Evolutionary conservation across 208 protist species (phyloP).

Genomic region (Leishmania gerbilli): DNA sequence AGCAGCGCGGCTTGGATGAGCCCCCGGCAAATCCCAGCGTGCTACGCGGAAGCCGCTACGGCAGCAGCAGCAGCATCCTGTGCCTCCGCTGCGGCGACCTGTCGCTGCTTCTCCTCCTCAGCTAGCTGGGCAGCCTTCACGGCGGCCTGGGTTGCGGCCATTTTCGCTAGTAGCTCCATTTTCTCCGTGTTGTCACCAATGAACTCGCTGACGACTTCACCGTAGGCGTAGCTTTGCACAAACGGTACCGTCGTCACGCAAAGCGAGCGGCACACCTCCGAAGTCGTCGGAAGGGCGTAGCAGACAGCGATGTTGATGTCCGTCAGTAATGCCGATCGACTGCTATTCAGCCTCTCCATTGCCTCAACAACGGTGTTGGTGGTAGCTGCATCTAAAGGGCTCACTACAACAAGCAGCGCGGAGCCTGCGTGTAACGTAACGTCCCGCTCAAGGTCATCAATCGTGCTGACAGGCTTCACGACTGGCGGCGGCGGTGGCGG

Average conservation of each 20-base stretch:
- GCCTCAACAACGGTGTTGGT: conserved; percentile 47
- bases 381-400: conserved; percentile 48
- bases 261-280: conserved; percentile 49
- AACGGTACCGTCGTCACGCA: conserved; percentile 49
- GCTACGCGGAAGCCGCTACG: conserved; percentile 2
- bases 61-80: conserved; percentile 4
- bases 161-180: conserved; percentile 57
- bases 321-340: conserved; percentile 42
- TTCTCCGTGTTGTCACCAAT: conserved; percentile 78
- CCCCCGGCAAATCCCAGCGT: neutral
- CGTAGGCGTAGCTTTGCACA: conserved; percentile 65
- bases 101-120: conserved; percentile 30
- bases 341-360: conserved; percentile 72
- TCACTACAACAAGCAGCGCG: conserved; percentile 63
- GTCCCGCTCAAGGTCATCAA: conserved; percentile 52
- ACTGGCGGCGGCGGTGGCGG: conserved; percentile 67
- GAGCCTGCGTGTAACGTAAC: conserved; percentile 42
- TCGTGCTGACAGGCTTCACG: conserved; percentile 44
- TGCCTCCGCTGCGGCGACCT: conserved; percentile 4
- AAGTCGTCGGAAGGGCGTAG: conserved; percentile 42
- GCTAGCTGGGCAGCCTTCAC: conserved; percentile 35
- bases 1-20: neutral
- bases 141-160: conserved; percentile 41
- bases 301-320: conserved; percentile 60
- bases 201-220: conserved; percentile 49